A percentile compares a stretch with the other conserved stretches of the same genome.
Conservation (phyloP, 2,329 filamentous ascomycete genomes). For the Neopestalotiopsis rosae region DNA sequence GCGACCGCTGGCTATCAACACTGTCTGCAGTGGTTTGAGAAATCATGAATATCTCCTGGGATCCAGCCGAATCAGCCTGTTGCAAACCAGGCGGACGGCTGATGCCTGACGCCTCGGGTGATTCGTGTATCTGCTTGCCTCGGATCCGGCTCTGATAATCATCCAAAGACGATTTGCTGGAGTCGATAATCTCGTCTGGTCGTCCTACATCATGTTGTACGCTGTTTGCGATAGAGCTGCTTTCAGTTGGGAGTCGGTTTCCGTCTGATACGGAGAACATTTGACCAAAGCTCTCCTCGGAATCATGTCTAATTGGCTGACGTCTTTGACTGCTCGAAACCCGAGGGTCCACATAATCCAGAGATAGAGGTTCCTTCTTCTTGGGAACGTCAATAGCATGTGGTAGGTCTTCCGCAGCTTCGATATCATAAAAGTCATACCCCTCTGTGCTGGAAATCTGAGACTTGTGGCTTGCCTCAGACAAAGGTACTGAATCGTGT, state of each 20-base stretch:
- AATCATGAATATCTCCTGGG: conserved; percentile 35
- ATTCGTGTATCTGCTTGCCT: conserved; percentile 43
- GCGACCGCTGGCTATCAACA: conserved; percentile 29
- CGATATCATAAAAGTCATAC: conserved; percentile 70
- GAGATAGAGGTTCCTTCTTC: conserved; percentile 42
- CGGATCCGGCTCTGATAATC: conserved; percentile 54
- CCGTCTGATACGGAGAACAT: conserved; percentile 64
- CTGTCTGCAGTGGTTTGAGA: conserved; percentile 37
- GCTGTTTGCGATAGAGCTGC: conserved; percentile 38
- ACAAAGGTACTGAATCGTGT: conserved; percentile 56
- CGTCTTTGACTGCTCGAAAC: conserved; percentile 37
- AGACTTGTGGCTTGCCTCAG: conserved; percentile 56
- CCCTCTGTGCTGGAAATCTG: conserved; percentile 62
- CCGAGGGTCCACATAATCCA: conserved; percentile 39
- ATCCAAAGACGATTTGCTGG: conserved; percentile 30
- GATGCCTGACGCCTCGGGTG: conserved; percentile 27
- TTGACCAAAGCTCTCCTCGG: conserved; percentile 62
- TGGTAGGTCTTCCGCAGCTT: conserved; percentile 47
- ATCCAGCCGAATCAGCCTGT: conserved; percentile 30
- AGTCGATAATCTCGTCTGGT: neutral
- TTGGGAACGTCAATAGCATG: conserved; percentile 59
- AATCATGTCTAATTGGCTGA: conserved; percentile 53
- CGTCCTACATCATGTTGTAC: neutral
- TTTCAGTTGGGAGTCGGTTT: conserved; percentile 44
- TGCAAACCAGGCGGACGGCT: conserved; percentile 23